Conservation (phyloP, 108 stramenopile species). For the Nitzschia sp. region DNA sequence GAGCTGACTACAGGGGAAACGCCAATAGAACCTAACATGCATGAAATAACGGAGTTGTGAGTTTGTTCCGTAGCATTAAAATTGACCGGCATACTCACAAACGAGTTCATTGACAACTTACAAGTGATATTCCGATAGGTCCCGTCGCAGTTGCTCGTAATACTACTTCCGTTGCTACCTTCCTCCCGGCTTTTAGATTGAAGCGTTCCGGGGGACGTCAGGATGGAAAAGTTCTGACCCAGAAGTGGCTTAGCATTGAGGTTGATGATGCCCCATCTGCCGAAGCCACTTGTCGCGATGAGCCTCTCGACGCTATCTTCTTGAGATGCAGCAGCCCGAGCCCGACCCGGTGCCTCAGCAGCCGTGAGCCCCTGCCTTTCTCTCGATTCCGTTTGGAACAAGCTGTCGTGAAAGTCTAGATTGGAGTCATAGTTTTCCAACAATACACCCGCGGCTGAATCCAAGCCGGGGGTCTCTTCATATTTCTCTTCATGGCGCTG, state of each 20-base stretch:
- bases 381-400: not conserved
- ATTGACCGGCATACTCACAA: too few species aligned
- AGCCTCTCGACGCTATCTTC: constrained; percentile 42
- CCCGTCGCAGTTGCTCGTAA: constrained; percentile 29
- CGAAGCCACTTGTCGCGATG: constrained; percentile 59
- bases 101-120: constrained; percentile 6
- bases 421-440: not conserved
- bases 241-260: constrained; percentile 30
- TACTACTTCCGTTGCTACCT: constrained; percentile 44
- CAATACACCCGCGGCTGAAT: not conserved
- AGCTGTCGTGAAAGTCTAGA: not conserved
- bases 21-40: constrained; percentile 22
- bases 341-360: constrained; percentile 34
- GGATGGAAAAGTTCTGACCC: constrained; percentile 35
- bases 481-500: not conserved
- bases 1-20: constrained; percentile 54
- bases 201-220: constrained; percentile 21
- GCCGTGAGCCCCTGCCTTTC: constrained; percentile 12
- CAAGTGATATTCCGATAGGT: constrained; percentile 29
- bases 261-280: constrained; percentile 41
- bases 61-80: too few species aligned
- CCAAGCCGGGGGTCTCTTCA: not conserved
- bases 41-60: not conserved
- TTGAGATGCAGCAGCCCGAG: constrained; percentile 24
- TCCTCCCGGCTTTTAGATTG: constrained; percentile 16